Percentiles rank a stretch among this genome's conserved stretches.
Evolutionary conservation across 2,329 filamentous ascomycete genomes (phyloP).

Genomic region (Talaromyces piceae): DNA sequence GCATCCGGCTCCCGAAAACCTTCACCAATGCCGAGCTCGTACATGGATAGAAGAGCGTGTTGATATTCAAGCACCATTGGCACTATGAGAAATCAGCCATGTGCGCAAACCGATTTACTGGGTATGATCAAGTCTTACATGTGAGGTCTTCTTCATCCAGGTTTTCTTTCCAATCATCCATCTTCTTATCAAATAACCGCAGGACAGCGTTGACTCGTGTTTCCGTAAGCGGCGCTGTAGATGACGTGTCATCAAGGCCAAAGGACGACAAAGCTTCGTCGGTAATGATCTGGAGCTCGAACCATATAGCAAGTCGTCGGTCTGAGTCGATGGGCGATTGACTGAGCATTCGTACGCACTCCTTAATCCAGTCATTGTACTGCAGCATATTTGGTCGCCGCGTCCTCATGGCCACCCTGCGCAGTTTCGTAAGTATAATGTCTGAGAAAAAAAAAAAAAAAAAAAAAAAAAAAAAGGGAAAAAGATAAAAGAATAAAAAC

Average conservation of each 20-base stretch:
- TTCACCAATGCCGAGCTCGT: slow-evolving; percentile 28
- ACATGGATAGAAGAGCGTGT: slow-evolving; percentile 24
- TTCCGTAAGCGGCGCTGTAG: slow-evolving; percentile 24
- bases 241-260: slow-evolving; percentile 29
- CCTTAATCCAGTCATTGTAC: slow-evolving; percentile 30
- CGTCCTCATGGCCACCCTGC: slow-evolving; percentile 30
- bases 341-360: slow-evolving; percentile 25
- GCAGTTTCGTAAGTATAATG: slow-evolving; percentile 4
- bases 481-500: background rate
- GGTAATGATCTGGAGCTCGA: slow-evolving; percentile 27
- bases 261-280: slow-evolving; percentile 30
- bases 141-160: slow-evolving; percentile 22
- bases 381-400: slow-evolving; percentile 28
- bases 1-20: slow-evolving; percentile 30
- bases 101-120: background rate
- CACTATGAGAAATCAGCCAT: slow-evolving; percentile 12
- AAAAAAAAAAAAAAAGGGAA: background rate
- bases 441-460: slow-evolving; percentile 2
- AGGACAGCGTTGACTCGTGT: slow-evolving; percentile 27
- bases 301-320: slow-evolving; percentile 26
- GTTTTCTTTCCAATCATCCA: slow-evolving; percentile 27
- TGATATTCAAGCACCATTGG: slow-evolving; percentile 26
- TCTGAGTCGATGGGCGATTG: slow-evolving; percentile 24
- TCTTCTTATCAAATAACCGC: slow-evolving; percentile 29
- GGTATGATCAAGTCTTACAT: slow-evolving; percentile 14